These are phyloP conservation scores for Geotrichum candidum DNA, from an alignment of 1,139 yeast genomes.

Conservation along the genomic window DNA sequence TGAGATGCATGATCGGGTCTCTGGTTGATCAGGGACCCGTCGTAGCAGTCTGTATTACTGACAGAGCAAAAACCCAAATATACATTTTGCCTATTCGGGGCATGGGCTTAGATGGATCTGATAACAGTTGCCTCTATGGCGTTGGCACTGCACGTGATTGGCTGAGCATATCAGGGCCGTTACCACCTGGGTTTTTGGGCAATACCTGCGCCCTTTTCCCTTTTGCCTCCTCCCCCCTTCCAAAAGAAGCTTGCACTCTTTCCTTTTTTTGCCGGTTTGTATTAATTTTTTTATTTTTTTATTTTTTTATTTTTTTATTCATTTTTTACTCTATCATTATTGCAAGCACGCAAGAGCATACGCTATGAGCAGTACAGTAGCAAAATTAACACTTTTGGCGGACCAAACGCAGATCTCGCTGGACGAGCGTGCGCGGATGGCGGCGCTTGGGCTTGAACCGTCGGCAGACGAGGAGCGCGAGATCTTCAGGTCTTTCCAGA, in stretches of 20 bases:
- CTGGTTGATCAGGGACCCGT: no score
- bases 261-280: background rate
- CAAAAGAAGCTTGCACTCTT: background rate
- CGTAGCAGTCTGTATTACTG: no score
- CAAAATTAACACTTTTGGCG: constrained; percentile 27
- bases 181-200: background rate
- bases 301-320: background rate
- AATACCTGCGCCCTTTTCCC: background rate
- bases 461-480: constrained; percentile 52
- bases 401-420: constrained; percentile 42
- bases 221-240: background rate
- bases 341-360: background rate
- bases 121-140: background rate
- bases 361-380: background rate
- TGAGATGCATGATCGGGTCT: no score
- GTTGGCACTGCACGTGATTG: background rate
- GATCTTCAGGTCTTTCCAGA: constrained; percentile 41
- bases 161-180: background rate
- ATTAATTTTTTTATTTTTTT: no score
- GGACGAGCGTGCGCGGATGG: constrained; percentile 49
- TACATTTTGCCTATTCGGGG: background rate
- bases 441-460: constrained; percentile 44
- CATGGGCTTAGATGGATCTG: background rate
- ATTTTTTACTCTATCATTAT: background rate
- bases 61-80: no score